Base-by-base conservation (phyloP, 331 rosid genomes). In the Phaseolus coccineus region DNA sequence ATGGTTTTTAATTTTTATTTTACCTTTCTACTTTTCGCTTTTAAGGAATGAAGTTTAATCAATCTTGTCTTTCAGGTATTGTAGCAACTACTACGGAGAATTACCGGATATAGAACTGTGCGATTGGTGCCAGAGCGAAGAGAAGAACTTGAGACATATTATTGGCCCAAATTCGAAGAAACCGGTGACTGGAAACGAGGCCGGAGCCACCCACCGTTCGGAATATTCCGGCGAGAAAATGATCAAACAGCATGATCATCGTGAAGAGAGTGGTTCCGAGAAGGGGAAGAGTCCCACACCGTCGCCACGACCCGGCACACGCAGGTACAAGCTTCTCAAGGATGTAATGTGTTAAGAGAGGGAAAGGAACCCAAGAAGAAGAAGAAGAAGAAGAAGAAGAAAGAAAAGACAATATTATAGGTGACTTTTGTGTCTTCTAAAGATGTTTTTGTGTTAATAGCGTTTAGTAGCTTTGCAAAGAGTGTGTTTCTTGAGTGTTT, bases 251-350 rank as follows among this genome's bases (percentile, higher is more conserved):
- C 89, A 85, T 69, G 84, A 82, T 76, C 89, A 82, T 71, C 89
- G 88, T 0, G 90, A 89, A 6, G 88, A 87, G 27, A 52, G 85
- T 46, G 55, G 83, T 16, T 80, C 90, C 1, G 96, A 90, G 31
- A 92, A 88, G 81, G 93, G 90, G 7, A 88, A 83, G 55, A 84
- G 83, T 39, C 81, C 88, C 24, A 86, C 84, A 0, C 94, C 97
- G 33, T 95, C 98, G 2, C 99, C 99, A 0, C 74, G 97, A 30
- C 81, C 97, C 33, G 80, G 89, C 30, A 86, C 98, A 39, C 96
- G 99, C 81, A 91, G 99, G 97, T 95, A 95, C 91, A 95, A 95
- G 94, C 99, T 95, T 90, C 99, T 95, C 81, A 95, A 95, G 94
- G 99, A 95, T 83, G 99, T 95, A 57, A 93, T 95, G 98, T 95